Evolutionary conservation across 495 filamentous ascomycete genomes (phyloP), one percentile per base, ranked within the genome.

Genomic region (Penicillium flavigenum): DNA sequence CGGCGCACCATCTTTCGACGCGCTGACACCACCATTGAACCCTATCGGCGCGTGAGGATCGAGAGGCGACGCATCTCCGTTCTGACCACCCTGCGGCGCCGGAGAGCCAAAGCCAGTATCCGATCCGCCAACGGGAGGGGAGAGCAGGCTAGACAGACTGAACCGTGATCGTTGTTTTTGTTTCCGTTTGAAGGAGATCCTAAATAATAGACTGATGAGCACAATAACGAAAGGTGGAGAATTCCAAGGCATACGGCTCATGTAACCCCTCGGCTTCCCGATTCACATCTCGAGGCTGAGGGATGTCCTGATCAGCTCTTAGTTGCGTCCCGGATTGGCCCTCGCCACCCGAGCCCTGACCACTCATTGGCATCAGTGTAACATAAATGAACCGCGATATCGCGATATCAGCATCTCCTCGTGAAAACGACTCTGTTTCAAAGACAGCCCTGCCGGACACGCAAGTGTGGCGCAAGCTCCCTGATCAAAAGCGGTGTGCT

Each of bases 131-230:
- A 64, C 62, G 58, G 56, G 68, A 51, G 61, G 68, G 44, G 83
- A 76, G 56, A 77, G 83, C 73, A 84, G 84, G 63, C 63, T 83
- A 58, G 79, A 81, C 66, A 82, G 72, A 58, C 69, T 86, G 70
- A 77, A 88, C 67, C 69, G 74, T 49, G 68, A 79, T 61, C 61
- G 78, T 65, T 80, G 81, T 63, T 91, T 91, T 62, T 85, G 83
- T 66, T 90, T 92, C 62, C 88, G 86, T 76, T 95, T 94, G 76
- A 96, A 96, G 17, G 87, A 85, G 50, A 91, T 79, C 3, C 89
- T 88, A 57, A 65, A 51, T 10, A 41, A 24, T 1, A 4, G 22
- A 11, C 14, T 16, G n/a, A 22, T 69, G 38, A 73, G 68, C 20
- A 50, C 31, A 26, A 19, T 12, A 36, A 41, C 27, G 14, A 7